These are phyloP conservation scores for Melanomma pulvis-pyrius DNA, from an alignment of 495 filamentous ascomycete genomes.

Conservation along the genomic window DNA sequence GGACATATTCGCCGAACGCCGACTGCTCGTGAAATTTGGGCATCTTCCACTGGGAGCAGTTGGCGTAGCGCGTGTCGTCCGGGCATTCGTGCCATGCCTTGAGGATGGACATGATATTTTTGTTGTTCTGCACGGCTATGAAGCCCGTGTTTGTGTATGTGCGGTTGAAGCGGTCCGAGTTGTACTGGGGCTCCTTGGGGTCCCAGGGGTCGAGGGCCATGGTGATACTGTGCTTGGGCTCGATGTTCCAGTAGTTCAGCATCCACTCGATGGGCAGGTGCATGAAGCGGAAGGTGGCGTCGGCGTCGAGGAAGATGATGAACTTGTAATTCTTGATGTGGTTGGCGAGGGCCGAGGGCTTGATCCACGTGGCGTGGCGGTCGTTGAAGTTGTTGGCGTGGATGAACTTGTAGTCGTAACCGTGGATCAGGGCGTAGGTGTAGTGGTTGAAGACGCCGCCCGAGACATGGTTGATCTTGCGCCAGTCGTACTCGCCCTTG, in stretches of 20 bases:
- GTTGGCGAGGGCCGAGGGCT: constrained; percentile 52
- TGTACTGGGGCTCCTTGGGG: constrained; percentile 24
- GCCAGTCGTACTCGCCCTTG: constrained; percentile 28
- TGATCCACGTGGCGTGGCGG: constrained; percentile 53
- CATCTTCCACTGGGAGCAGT: constrained; percentile 44
- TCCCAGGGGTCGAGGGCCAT: constrained; percentile 45
- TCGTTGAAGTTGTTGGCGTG: constrained; percentile 38
- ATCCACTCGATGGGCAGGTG: constrained; percentile 59
- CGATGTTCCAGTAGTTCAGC: constrained; percentile 58
- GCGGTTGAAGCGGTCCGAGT: constrained; percentile 42
- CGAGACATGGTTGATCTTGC: constrained; percentile 30
- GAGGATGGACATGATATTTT: constrained; percentile 43
- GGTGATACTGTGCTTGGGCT: constrained; percentile 48
- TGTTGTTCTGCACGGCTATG: constrained; percentile 46
- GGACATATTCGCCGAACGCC: constrained; percentile 46
- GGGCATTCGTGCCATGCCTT: constrained; percentile 48
- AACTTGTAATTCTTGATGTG: constrained; percentile 51
- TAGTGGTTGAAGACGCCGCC: constrained; percentile 39
- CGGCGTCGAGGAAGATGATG: constrained; percentile 57
- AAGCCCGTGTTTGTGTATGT: constrained; percentile 49
- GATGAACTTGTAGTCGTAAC: constrained; percentile 59
- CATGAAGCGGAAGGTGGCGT: constrained; percentile 51
- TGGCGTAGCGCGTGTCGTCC: constrained; percentile 40
- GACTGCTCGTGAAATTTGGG: constrained; percentile 48
- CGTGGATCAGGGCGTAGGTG: constrained; percentile 51